A percentile compares a stretch with the other conserved stretches of the same genome.
These are phyloP conservation scores for Thelonectria blattea DNA, from an alignment of 2,329 filamentous ascomycete species.

Conservation along the genomic window DNA sequence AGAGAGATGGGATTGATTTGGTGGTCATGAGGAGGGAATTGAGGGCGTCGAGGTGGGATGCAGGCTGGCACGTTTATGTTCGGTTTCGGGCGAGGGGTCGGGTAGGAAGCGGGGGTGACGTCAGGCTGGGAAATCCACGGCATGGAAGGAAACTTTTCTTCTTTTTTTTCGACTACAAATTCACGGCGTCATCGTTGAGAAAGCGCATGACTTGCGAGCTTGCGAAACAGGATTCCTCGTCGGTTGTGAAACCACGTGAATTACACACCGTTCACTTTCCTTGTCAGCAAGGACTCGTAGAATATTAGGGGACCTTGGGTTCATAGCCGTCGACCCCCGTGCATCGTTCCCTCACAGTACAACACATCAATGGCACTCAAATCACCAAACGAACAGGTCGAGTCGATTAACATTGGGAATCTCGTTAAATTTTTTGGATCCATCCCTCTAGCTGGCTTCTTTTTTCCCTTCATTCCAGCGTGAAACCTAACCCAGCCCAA, in stretches of 20 bases:
- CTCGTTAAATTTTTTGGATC: slow-evolving; percentile 45
- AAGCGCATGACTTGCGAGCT: not conserved
- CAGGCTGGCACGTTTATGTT: slow-evolving; percentile 20
- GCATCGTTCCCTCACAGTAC: not conserved
- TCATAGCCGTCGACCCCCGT: too few species aligned
- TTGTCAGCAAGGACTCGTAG: too few species aligned
- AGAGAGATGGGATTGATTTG: slow-evolving; percentile 17
- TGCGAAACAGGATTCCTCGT: not conserved
- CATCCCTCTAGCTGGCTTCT: slow-evolving; percentile 45
- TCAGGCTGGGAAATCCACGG: slow-evolving; percentile 28
- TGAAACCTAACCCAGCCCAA: slow-evolving; percentile 46
- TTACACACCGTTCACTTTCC: too few species aligned
- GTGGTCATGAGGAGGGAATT: slow-evolving; percentile 28
- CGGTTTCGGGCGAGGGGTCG: slow-evolving; percentile 13
- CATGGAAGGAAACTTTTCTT: too few species aligned
- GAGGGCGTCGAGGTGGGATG: slow-evolving; percentile 25
- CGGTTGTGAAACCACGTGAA: not conserved
- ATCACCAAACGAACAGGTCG: slow-evolving; percentile 27
- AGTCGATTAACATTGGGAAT: slow-evolving; percentile 44
- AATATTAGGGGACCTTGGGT: not conserved
- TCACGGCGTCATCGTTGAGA: slow-evolving; percentile 13
- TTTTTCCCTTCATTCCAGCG: slow-evolving; percentile 46
- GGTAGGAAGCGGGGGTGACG: slow-evolving; percentile 39
- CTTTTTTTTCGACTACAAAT: not conserved
- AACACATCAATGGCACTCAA: not conserved